A percentile compares a stretch with the other conserved stretches of the same genome.
Conservation (phyloP, 2,329 filamentous ascomycete genomes). For the Talaromyces sp. region DNA sequence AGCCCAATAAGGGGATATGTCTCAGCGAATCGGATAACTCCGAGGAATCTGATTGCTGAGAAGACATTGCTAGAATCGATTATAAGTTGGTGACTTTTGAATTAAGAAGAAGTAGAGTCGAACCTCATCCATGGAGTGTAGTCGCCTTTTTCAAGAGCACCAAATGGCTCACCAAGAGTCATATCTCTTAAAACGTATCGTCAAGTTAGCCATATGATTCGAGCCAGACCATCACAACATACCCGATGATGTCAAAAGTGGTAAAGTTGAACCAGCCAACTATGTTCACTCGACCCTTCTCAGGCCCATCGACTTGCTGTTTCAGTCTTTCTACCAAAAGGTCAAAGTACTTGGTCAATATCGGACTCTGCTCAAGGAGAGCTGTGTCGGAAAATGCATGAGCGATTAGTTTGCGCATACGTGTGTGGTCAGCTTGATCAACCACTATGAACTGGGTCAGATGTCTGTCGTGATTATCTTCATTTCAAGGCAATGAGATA, state of each 20-base stretch:
- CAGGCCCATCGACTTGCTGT: slow-evolving; percentile 12
- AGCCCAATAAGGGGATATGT: not conserved
- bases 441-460: not conserved
- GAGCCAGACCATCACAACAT: not conserved
- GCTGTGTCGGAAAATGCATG: slow-evolving; percentile 37
- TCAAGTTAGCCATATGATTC: not conserved
- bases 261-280: slow-evolving; percentile 35
- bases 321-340: slow-evolving; percentile 25
- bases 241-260: slow-evolving; percentile 42
- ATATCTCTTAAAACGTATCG: slow-evolving; percentile 26
- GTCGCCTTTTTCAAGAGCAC: slow-evolving; percentile 14
- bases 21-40: slow-evolving; percentile 8
- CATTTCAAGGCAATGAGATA: too few species aligned
- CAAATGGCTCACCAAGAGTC: slow-evolving; percentile 40
- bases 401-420: slow-evolving; percentile 32
- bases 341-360: slow-evolving; percentile 31
- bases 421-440: slow-evolving; percentile 25
- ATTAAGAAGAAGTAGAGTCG: not conserved
- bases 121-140: slow-evolving; percentile 12
- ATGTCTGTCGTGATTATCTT: not conserved
- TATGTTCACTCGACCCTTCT: slow-evolving; percentile 27
- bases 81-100: not conserved
- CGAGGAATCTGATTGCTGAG: slow-evolving; percentile 9
- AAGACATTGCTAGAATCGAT: slow-evolving; percentile 17
- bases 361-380: slow-evolving; percentile 31